Base-by-base conservation (phyloP, 1,284 basidiomycete species). In the Ceratobasidium sp. region DNA sequence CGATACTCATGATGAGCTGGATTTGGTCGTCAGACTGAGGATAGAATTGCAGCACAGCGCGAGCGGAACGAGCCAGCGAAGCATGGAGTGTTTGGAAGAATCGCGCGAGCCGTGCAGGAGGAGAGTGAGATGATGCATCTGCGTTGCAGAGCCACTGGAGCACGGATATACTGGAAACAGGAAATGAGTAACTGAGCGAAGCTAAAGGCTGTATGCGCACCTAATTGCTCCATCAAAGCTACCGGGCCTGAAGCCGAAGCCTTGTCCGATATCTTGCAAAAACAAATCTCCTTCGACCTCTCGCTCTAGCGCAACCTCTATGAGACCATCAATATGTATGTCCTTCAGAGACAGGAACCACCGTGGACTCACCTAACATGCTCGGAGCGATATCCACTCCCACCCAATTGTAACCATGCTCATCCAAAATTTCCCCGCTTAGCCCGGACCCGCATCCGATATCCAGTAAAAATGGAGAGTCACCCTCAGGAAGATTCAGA, bases 111-210 rank as follows among this genome's bases (percentile, higher is more conserved):
- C 98, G 94, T 81, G 96, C 93, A 0, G 96, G 94, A 0, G 98
- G 98, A 1, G 96, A 97, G 45, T 96, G 94, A 79, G 95, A 91
- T 2, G 94, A 92, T 35, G 95, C 93, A 84, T 99, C 98, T 51
- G 98, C 97, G 83, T 99, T 99, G 78, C 99, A 89, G 0, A 99
- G 89, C 98, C 98, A 99, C 86, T 99, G 98, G 2, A 99, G 88
- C 31, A 99, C 98, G 26, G 98, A 99, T 82, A 99, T 95, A 82
- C 96, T 98, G 80, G 17, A 53, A 37, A 60, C 31, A 63, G 51
- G 28, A 61, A n/a, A 51, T n/a, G 56, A 61, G 61, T 35, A 26
- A 47, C 20, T 7, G n/a, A 56, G 33, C 2, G 23, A 61, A 35
- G 8, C 26, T 31, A n/a, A 67, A 13, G 60, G 35, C 20, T 42